A percentile compares a stretch with the other conserved stretches of the same genome.
These are phyloP conservation scores for Nitzschia palea DNA, from an alignment of 108 stramenopile species.

Conservation along the genomic window DNA sequence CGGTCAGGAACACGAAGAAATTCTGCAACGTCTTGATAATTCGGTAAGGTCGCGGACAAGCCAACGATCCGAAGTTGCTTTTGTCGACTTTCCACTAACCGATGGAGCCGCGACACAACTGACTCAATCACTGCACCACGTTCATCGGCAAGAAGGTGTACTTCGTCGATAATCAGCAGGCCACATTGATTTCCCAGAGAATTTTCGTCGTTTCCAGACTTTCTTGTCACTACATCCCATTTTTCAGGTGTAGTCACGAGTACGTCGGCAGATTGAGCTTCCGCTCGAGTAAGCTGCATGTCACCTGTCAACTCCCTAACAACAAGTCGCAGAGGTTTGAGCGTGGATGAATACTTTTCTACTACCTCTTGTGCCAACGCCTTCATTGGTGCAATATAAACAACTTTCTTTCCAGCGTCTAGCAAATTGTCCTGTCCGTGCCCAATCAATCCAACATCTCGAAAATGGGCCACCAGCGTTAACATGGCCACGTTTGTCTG, in stretches of 20 bases:
- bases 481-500: slow-evolving; percentile 97
- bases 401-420: slow-evolving; percentile 76
- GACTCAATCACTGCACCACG: slow-evolving; percentile 99
- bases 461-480: slow-evolving; percentile 79
- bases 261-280: slow-evolving; percentile 90
- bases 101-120: slow-evolving; percentile 94
- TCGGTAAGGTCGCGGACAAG: slow-evolving; percentile 98
- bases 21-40: slow-evolving; percentile 91
- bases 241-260: slow-evolving; percentile 96
- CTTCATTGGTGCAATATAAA: slow-evolving; percentile 99
- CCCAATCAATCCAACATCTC: slow-evolving; percentile 78
- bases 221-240: slow-evolving; percentile 91
- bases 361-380: slow-evolving; percentile 99
- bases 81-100: slow-evolving; percentile 94
- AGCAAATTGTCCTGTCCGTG: slow-evolving; percentile 16
- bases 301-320: slow-evolving; percentile 98
- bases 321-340: slow-evolving; percentile 84
- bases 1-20: slow-evolving; percentile 78
- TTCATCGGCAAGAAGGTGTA: slow-evolving; percentile 95
- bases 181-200: slow-evolving; percentile 91
- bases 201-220: slow-evolving; percentile 83
- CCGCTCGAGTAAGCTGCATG: slow-evolving; percentile 94
- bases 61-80: slow-evolving; percentile 92
- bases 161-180: slow-evolving; percentile 98
- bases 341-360: slow-evolving; percentile 91